A percentile compares a stretch with the other conserved stretches of the same genome.
Conservation (phyloP, 305 asterid genomes). For the Fraxinus paxiana region DNA sequence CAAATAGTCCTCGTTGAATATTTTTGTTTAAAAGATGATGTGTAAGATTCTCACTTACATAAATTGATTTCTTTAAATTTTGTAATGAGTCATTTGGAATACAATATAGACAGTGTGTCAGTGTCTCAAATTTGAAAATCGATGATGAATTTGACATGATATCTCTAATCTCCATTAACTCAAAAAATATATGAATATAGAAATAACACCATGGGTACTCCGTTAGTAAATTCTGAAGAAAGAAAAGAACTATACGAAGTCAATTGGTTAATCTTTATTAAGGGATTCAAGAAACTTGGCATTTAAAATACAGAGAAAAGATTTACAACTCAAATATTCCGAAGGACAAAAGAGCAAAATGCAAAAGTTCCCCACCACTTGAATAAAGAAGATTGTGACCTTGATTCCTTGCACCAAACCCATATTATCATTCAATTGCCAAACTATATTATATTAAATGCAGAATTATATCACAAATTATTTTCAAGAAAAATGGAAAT, state of each 20-base stretch:
- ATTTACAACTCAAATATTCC: neutral
- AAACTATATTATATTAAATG: neutral
- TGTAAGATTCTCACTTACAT: neutral
- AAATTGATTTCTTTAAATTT: too few species aligned
- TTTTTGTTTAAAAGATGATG: neutral
- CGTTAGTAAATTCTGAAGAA: neutral
- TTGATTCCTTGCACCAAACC: slow-evolving; percentile 31
- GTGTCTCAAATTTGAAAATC: neutral
- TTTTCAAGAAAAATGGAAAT: neutral
- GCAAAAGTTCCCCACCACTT: slow-evolving; percentile 29
- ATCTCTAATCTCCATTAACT: neutral
- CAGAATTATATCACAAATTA: neutral
- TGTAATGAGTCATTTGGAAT: neutral
- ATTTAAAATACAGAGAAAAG: neutral
- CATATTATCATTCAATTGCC: neutral
- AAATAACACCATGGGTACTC: neutral
- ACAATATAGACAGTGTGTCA: neutral
- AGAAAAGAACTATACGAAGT: neutral
- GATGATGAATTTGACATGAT: neutral
- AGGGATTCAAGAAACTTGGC: neutral
- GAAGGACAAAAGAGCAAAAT: neutral
- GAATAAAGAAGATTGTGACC: slow-evolving; percentile 54
- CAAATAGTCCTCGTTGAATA: neutral
- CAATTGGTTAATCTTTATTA: neutral
- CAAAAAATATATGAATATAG: neutral